Conservation (phyloP, 768 basidiomycete genomes). For the Imleria badia region DNA sequence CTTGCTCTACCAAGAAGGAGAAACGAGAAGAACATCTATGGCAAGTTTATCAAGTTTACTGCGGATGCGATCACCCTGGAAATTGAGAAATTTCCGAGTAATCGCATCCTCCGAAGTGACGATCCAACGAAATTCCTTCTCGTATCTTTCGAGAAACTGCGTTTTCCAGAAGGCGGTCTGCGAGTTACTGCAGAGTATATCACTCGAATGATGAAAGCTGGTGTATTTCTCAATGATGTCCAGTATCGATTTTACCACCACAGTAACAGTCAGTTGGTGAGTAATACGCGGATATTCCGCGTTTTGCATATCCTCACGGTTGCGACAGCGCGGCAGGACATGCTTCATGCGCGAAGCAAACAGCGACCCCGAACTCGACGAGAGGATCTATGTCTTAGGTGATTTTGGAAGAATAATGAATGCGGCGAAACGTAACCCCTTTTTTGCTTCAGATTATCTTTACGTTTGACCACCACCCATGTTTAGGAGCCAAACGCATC, state of each 20-base stretch:
- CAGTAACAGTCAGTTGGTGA: conserved; percentile 68
- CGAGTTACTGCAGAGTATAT: conserved; percentile 56
- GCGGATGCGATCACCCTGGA: conserved; percentile 50
- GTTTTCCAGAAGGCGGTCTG: conserved; percentile 54
- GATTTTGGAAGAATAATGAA: conserved; percentile 64
- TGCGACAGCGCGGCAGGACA: conserved; percentile 53
- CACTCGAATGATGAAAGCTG: conserved; percentile 49
- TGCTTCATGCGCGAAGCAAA: conserved; percentile 61
- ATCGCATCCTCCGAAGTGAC: conserved; percentile 58
- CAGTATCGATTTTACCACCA: conserved; percentile 73
- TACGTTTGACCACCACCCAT: background rate
- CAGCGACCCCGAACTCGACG: conserved; percentile 55
- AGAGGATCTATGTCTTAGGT: conserved; percentile 54
- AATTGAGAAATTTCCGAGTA: conserved; percentile 52
- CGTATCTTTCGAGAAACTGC: conserved; percentile 50
- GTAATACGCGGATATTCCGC: background rate
- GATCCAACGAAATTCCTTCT: conserved; percentile 57
- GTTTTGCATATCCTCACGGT: background rate
- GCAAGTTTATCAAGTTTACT: conserved; percentile 53
- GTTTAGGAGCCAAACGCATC: conserved; percentile 64
- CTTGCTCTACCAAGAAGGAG: conserved; percentile 30
- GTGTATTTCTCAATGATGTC: conserved; percentile 54
- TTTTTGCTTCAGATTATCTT: background rate
- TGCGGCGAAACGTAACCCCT: conserved; percentile 52
- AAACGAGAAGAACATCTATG: conserved; percentile 31